phyloP scores from a whole-genome alignment of 163 green algal species.

The Scenedesmus sp. region DNA sequence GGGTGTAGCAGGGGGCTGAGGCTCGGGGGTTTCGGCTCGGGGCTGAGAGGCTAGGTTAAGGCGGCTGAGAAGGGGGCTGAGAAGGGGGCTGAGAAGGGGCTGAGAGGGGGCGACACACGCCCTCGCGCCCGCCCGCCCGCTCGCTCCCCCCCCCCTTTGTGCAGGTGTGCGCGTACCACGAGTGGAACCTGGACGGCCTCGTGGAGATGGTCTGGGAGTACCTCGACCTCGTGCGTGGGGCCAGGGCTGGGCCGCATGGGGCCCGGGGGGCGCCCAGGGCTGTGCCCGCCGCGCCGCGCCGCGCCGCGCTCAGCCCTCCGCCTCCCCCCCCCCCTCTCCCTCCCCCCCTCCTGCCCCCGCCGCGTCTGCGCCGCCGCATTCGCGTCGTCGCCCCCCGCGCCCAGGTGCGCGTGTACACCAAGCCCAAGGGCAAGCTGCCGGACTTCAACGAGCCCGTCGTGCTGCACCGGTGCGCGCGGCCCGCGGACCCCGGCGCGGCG shows the following conservation, averaged over 20 bases:
- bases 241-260: not conserved
- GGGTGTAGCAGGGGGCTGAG: no score
- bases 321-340: not conserved
- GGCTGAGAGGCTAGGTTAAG: no score
- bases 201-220: constrained; percentile 98
- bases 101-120: no score
- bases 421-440: constrained; percentile 95
- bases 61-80: no score
- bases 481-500: no score
- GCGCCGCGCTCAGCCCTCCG: not conserved
- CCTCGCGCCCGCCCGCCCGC: no score
- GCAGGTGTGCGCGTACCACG: constrained; percentile 90
- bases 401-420: constrained; percentile 92
- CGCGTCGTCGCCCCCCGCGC: no score
- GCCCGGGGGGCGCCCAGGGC: not conserved
- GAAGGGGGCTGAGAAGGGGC: no score
- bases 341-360: not conserved
- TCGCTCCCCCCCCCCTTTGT: not conserved
- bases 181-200: constrained; percentile 99
- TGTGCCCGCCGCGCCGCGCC: no score
- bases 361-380: not conserved
- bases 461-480: no score
- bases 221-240: constrained; percentile 72
- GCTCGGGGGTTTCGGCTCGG: no score
- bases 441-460: constrained; percentile 98